Base-by-base conservation (phyloP, 2,329 filamentous ascomycete genomes). In the Elsinoe fawcettii region DNA sequence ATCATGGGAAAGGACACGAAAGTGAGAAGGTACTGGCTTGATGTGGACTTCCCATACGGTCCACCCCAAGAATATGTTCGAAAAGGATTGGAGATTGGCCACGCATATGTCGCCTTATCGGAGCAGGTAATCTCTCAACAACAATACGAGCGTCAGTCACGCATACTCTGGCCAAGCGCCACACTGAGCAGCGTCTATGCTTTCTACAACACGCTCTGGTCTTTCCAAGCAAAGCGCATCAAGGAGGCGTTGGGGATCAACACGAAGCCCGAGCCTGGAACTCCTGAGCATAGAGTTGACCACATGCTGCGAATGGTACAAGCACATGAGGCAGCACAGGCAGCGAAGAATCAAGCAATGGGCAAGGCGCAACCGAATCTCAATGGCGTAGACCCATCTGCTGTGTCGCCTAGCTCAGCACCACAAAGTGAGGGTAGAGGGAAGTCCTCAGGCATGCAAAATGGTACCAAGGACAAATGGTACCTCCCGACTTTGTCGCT, bases 61-160 rank as follows among this genome's bases (percentile, higher is more conserved):
- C 76, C 76, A 37, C 77, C 77, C 1, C 65, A 68, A 60, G 76
- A 79, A 59, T 80, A 74, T 58, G 74, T 74, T 59, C 71, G 73
- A 2, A 72, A 69, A 18, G 77, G 77, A 0, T 60, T 75, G n/a
- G 71, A 72, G 47, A 66, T 74, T 30, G 66, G 67, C 7, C 69
- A 70, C 30, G 67, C 68, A 8, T 73, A 67, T 53, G 63, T 75
- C 11, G 67, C 70, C 27, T 77, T 68, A 72, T 71, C 63, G 63
- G 73, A 63, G 23, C 69, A 70, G 61, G 67, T 65, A 59, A 71
- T 69, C 51, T 71, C 61, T 55, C 67, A 64, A 60, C 69, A 71
- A 62, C 69, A 75, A 18, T 71, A 78, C 49, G 65, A 67, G 43
- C 68, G 71, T 7, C 53, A 77, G 16, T 63, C 63, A 43, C 64